These are phyloP conservation scores for Lodderomyces metapsilosis DNA, from an alignment of 1,139 yeast genomes.

Conservation along the genomic window DNA sequence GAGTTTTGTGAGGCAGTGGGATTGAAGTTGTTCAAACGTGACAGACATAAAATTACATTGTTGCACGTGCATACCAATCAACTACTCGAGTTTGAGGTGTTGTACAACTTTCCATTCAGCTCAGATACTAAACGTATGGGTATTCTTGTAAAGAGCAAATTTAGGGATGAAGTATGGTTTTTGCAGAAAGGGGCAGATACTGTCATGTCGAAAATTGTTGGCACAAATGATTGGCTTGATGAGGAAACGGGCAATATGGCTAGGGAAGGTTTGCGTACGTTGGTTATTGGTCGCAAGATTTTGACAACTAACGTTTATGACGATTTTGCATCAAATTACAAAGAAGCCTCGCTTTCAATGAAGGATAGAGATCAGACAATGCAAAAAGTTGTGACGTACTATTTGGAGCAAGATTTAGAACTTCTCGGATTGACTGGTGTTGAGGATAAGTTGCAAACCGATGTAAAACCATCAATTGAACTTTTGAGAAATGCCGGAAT, in stretches of 20 bases:
- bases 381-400: slow-evolving; percentile 65
- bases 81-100: slow-evolving; percentile 58
- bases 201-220: slow-evolving; percentile 86
- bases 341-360: slow-evolving; percentile 77
- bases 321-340: slow-evolving; percentile 62
- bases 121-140: slow-evolving; percentile 98
- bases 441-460: slow-evolving; percentile 88
- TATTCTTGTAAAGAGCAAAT: slow-evolving; percentile 64
- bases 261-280: slow-evolving; percentile 92
- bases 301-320: slow-evolving; percentile 54
- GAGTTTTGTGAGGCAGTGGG: slow-evolving; percentile 89
- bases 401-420: slow-evolving; percentile 81
- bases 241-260: slow-evolving; percentile 99
- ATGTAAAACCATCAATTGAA: slow-evolving; percentile 91
- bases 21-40: slow-evolving; percentile 73
- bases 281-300: slow-evolving; percentile 84
- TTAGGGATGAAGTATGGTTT: slow-evolving; percentile 74
- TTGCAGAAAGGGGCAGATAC: slow-evolving; percentile 95
- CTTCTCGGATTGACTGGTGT: slow-evolving; percentile 94
- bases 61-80: slow-evolving; percentile 61
- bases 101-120: slow-evolving; percentile 88
- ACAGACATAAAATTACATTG: slow-evolving; percentile 70
- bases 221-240: slow-evolving; percentile 90
- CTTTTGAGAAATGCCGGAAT: slow-evolving; percentile 92
- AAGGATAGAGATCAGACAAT: slow-evolving; percentile 70